Percentiles rank a stretch among this genome's conserved stretches.
Evolutionary conservation across 176 grass and related monocot genomes (phyloP).

Genomic region (Elymus sibiricus): DNA sequence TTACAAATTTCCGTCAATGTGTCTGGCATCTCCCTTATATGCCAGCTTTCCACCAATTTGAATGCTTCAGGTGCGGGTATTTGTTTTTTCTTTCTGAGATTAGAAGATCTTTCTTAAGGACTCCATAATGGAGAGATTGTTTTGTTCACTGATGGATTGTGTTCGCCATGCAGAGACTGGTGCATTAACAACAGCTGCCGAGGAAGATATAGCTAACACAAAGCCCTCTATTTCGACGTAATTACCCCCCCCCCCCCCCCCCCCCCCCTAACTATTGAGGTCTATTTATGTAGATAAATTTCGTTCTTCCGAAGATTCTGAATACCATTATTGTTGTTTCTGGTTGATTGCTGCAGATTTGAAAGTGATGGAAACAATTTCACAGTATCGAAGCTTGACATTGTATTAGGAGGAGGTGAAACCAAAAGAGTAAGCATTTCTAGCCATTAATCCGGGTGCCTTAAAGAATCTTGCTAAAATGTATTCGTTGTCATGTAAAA

Average conservation of each 20-base stretch:
- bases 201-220: constrained; percentile 39
- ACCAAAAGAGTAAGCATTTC: constrained; percentile 63
- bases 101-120: constrained; percentile 12
- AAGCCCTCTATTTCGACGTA: constrained; percentile 62
- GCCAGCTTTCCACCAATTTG: constrained; percentile 65
- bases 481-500: neutral
- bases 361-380: constrained; percentile 59
- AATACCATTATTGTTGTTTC: constrained; percentile 26
- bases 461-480: constrained; percentile 23
- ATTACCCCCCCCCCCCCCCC: neutral
- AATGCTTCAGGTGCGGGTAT: constrained; percentile 61
- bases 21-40: constrained; percentile 82
- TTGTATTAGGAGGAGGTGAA: constrained; percentile 77
- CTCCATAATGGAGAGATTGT: constrained; percentile 15
- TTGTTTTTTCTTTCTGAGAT: constrained; percentile 2
- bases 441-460: neutral
- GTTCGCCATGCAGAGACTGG: constrained; percentile 40
- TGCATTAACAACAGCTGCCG: constrained; percentile 24
- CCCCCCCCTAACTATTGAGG: constrained; percentile 2
- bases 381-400: constrained; percentile 65
- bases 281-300: constrained; percentile 1
- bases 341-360: constrained; percentile 54
- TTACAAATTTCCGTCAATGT: constrained; percentile 83
- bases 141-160: neutral
- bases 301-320: constrained; percentile 8